Conservation (phyloP, 2,329 filamentous ascomycete species). For the Fusarium chaquense region DNA sequence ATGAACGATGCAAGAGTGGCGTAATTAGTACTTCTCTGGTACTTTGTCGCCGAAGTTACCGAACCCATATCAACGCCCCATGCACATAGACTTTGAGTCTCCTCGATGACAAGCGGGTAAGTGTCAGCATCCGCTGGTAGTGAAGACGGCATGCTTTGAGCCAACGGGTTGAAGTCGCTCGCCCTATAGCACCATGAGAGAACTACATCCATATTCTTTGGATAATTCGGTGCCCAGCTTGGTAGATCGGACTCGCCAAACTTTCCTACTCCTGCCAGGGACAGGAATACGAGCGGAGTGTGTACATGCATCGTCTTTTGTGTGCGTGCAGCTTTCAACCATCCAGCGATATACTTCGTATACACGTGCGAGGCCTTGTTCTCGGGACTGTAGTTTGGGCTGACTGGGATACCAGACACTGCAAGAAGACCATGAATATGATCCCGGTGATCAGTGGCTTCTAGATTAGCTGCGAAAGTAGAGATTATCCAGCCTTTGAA, state of each 20-base stretch:
- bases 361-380: slow-evolving; percentile 11
- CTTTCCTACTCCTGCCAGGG: slow-evolving; percentile 6
- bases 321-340: background rate
- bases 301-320: slow-evolving; percentile 3
- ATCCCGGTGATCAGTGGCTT: slow-evolving; percentile 11
- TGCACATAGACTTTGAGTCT: slow-evolving; percentile 6
- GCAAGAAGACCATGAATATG: slow-evolving; percentile 21
- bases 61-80: background rate
- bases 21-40: background rate
- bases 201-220: background rate
- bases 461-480: slow-evolving; percentile 11
- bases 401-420: slow-evolving; percentile 11
- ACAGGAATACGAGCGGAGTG: slow-evolving; percentile 14
- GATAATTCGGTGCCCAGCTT: slow-evolving; percentile 16
- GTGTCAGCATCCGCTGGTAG: background rate
- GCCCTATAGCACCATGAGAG: slow-evolving; percentile 4
- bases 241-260: background rate
- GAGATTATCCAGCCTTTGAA: slow-evolving; percentile 22
- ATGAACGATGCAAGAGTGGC: slow-evolving; percentile 13
- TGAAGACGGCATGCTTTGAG: background rate
- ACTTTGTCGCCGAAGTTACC: background rate
- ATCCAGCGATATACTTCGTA: slow-evolving; percentile 9
- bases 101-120: slow-evolving; percentile 4
- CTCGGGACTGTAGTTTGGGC: slow-evolving; percentile 6
- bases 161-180: background rate